Evolutionary conservation across 306 rosid species (phyloP).

Genomic region (Hylodesmum podocarpum): DNA sequence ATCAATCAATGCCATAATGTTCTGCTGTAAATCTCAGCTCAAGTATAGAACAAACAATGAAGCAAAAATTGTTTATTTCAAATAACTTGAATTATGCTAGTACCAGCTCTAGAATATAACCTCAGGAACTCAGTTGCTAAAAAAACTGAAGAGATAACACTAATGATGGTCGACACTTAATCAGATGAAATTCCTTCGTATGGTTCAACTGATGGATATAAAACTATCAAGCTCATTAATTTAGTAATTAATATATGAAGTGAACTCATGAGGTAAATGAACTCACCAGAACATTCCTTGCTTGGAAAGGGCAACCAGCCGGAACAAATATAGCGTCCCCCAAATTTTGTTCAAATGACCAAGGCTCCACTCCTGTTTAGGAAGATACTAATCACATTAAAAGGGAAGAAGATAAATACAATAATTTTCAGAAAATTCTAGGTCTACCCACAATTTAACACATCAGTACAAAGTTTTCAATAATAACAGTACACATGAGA

Average conservation of each 20-base stretch:
- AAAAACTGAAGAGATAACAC: not conserved
- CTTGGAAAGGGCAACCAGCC: slow-evolving; percentile 98
- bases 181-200: slow-evolving; percentile 9
- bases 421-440: not conserved
- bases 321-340: slow-evolving; percentile 95
- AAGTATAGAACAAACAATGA: not conserved
- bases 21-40: not conserved
- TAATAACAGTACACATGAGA: slow-evolving; percentile 2
- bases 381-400: slow-evolving; percentile 27
- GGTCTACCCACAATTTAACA: slow-evolving; percentile 1
- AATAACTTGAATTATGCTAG: not conserved
- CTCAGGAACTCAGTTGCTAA: not conserved
- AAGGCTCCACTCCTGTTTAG: slow-evolving; percentile 81
- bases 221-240: not conserved
- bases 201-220: not conserved
- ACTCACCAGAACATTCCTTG: slow-evolving; percentile 77
- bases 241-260: slow-evolving; percentile 1
- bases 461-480: slow-evolving; percentile 13
- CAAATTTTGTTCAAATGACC: slow-evolving; percentile 90
- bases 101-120: not conserved
- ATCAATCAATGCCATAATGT: not conserved
- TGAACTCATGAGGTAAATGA: slow-evolving; percentile 23
- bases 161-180: slow-evolving; percentile 1
- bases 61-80: not conserved
- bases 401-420: slow-evolving; percentile 10